phyloP scores from a whole-genome alignment of 352 stramenopile genomes.

The Phytopythium cucurbitacearum region DNA sequence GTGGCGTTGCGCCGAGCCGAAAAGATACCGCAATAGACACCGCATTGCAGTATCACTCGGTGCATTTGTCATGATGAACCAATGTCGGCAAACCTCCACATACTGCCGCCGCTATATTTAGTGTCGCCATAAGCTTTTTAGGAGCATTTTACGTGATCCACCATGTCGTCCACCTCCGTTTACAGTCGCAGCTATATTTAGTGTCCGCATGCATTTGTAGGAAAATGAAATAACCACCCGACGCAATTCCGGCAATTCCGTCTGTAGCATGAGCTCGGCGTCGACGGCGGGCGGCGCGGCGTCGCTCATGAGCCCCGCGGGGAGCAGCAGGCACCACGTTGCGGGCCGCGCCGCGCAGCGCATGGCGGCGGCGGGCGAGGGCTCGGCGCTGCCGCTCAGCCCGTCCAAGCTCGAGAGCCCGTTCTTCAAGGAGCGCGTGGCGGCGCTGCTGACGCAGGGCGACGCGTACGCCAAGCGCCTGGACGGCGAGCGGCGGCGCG shows the following conservation, averaged over 20 bases:
- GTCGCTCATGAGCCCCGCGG: not conserved
- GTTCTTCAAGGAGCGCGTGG: slow-evolving; percentile 66
- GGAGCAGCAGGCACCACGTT: slow-evolving; percentile 36
- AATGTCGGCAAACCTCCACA: no score
- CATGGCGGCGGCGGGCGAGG: slow-evolving; percentile 56
- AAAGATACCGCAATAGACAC: no score
- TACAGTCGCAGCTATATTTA: no score
- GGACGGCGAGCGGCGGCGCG: slow-evolving; percentile 50
- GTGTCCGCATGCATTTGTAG: not conserved
- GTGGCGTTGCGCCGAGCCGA: no score
- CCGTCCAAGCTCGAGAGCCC: slow-evolving; percentile 68
- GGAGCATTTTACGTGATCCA: no score
- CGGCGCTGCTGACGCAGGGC: slow-evolving; percentile 62
- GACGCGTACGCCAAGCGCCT: slow-evolving; percentile 71
- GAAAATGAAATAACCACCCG: no score
- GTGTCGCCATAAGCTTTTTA: no score
- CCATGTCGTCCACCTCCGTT: no score
- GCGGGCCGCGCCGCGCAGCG: slow-evolving; percentile 27
- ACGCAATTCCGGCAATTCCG: not conserved
- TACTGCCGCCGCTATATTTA: no score
- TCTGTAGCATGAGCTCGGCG: not conserved
- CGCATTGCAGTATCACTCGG: no score
- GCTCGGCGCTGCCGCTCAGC: slow-evolving; percentile 52
- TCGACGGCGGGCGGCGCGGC: not conserved
- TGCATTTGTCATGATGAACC: no score